Conservation (phyloP, 2,329 filamentous ascomycete species). For the Lasiodiplodia sp. region DNA sequence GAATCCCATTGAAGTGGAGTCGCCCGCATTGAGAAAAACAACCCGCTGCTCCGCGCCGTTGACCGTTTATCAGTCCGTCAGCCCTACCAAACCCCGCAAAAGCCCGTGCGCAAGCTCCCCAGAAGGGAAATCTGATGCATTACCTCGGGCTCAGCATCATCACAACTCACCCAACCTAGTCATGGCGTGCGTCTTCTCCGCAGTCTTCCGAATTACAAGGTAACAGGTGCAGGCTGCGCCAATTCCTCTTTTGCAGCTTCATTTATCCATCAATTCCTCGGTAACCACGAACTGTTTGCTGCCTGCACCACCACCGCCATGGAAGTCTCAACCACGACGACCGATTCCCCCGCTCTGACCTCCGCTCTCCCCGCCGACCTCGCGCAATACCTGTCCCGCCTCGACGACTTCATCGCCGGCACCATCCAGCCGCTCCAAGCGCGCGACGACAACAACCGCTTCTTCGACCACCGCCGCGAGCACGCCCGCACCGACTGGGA, state of each 20-base stretch:
- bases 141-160: constrained; percentile 22
- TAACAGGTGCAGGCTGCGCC: not conserved
- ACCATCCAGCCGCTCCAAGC: constrained; percentile 64
- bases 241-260: not conserved
- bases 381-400: constrained; percentile 54
- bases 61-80: not conserved
- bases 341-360: constrained; percentile 52
- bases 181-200: not conserved
- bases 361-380: constrained; percentile 64
- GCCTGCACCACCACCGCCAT: not conserved
- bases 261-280: not conserved
- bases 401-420: constrained; percentile 65
- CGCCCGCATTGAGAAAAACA: not conserved
- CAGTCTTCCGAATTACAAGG: not conserved
- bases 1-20: not conserved
- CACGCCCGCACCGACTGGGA: constrained; percentile 69
- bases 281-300: not conserved
- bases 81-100: constrained; percentile 19
- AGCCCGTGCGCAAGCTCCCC: constrained; percentile 14
- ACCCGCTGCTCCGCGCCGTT: not conserved
- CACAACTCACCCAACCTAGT: not conserved
- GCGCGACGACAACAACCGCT: constrained; percentile 65
- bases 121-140: not conserved
- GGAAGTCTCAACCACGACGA: not conserved
- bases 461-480: constrained; percentile 71